Conservation (phyloP, 1,139 yeast genomes). For the Debaryomyces sp. region DNA sequence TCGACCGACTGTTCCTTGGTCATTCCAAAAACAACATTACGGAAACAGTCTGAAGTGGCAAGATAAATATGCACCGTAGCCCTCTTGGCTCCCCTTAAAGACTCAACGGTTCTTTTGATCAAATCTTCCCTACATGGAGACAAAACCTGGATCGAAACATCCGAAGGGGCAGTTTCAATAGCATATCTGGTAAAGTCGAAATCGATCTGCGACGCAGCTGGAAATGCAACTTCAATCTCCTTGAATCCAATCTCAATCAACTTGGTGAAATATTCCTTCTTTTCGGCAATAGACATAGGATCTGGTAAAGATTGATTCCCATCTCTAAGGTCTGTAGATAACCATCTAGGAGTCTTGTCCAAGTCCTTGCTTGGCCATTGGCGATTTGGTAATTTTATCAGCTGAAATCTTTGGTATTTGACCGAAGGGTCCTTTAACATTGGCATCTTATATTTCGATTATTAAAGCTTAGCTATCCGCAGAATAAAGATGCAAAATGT, state of each 20-base stretch:
- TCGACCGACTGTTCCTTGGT: conserved; percentile 75
- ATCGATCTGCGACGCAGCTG: conserved; percentile 94
- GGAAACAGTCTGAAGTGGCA: conserved; percentile 89
- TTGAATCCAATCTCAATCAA: conserved; percentile 90
- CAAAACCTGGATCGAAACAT: conserved; percentile 88
- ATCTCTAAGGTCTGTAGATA: conserved; percentile 92
- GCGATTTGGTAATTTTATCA: conserved; percentile 71
- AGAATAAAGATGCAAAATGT: not conserved
- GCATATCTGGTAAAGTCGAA: conserved; percentile 95
- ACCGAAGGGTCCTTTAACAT: conserved; percentile 70
- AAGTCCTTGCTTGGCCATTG: conserved; percentile 84
- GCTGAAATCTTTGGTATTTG: conserved; percentile 73
- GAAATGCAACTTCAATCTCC: conserved; percentile 96
- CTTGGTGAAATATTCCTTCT: conserved; percentile 84
- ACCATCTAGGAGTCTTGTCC: conserved; percentile 90
- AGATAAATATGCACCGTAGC: conserved; percentile 91
- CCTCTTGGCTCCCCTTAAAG: conserved; percentile 83
- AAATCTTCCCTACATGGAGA: conserved; percentile 92
- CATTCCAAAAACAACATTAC: conserved; percentile 90
- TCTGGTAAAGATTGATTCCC: conserved; percentile 98
- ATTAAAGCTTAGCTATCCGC: not conserved
- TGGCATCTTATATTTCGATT: not conserved
- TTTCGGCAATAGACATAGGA: conserved; percentile 91
- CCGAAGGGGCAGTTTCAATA: conserved; percentile 89
- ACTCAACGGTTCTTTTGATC: conserved; percentile 85